These are phyloP conservation scores for Saturnispora silvae DNA, from an alignment of 805 yeast genomes.

Conservation along the genomic window DNA sequence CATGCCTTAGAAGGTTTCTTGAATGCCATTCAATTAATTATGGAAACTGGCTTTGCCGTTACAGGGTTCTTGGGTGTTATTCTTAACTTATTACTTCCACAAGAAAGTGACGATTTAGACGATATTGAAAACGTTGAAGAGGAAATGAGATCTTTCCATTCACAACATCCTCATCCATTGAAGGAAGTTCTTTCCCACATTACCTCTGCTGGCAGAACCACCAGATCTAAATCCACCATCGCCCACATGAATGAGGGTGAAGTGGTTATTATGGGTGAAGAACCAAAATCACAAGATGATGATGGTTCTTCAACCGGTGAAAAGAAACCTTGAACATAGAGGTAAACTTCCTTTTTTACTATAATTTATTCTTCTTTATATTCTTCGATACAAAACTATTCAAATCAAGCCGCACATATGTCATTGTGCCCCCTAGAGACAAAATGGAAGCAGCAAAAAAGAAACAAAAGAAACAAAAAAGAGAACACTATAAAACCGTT, in stretches of 20 bases:
- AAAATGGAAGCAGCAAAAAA: too few relatives aligned
- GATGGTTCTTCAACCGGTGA: not conserved
- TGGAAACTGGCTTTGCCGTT: conserved; percentile 50
- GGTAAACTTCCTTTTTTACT: too few relatives aligned
- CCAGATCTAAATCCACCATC: conserved; percentile 1
- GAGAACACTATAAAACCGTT: too few relatives aligned
- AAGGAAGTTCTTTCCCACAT: conserved; percentile 9
- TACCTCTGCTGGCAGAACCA: conserved; percentile 9
- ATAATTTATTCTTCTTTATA: too few relatives aligned
- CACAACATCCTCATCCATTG: conserved; percentile 12
- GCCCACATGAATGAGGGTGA: conserved; percentile 7
- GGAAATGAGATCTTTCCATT: conserved; percentile 47
- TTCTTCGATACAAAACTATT: too few relatives aligned
- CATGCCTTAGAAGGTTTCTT: conserved; percentile 35
- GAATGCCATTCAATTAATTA: conserved; percentile 42
- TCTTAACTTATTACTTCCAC: conserved; percentile 40
- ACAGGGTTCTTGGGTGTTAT: conserved; percentile 44
- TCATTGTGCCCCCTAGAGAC: too few relatives aligned
- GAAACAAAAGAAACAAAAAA: too few relatives aligned
- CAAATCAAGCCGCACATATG: too few relatives aligned
- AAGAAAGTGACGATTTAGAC: conserved; percentile 38
- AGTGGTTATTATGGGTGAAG: conserved; percentile 4
- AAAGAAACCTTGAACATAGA: too few relatives aligned
- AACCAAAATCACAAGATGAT: conserved; percentile 1
- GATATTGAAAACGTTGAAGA: conserved; percentile 31